These are phyloP conservation scores for Elaphomyces granulatus DNA, from an alignment of 495 filamentous ascomycete species.

Conservation along the genomic window DNA sequence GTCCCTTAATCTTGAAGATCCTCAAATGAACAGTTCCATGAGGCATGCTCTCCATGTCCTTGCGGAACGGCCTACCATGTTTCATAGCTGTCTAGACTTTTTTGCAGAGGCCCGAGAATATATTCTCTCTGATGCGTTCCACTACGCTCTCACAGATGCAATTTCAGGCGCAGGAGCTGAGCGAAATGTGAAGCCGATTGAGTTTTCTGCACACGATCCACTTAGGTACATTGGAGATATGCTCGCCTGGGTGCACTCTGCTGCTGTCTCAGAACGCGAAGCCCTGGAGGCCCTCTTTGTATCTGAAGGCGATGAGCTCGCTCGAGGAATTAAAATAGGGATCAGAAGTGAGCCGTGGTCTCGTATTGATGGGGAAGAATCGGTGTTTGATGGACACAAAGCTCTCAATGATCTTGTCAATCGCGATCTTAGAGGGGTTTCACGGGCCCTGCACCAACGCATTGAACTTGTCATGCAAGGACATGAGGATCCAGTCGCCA, in stretches of 20 bases:
- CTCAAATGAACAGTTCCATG: slow-evolving; percentile 77
- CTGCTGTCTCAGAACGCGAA: slow-evolving; percentile 84
- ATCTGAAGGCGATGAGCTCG: slow-evolving; percentile 81
- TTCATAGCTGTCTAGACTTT: slow-evolving; percentile 87
- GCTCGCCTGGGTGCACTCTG: slow-evolving; percentile 93
- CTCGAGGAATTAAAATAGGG: slow-evolving; percentile 70
- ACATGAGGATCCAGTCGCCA: slow-evolving; percentile 76
- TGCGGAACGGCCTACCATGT: slow-evolving; percentile 77
- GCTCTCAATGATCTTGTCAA: slow-evolving; percentile 81
- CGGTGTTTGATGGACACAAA: slow-evolving; percentile 63
- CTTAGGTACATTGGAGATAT: slow-evolving; percentile 92
- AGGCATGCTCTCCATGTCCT: slow-evolving; percentile 73
- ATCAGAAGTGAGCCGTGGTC: slow-evolving; percentile 82
- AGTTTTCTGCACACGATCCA: slow-evolving; percentile 82
- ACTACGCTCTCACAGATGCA: slow-evolving; percentile 72
- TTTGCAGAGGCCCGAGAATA: slow-evolving; percentile 86
- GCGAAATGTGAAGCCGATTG: slow-evolving; percentile 70
- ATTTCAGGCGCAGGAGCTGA: slow-evolving; percentile 30
- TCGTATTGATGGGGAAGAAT: slow-evolving; percentile 38
- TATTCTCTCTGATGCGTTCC: slow-evolving; percentile 79
- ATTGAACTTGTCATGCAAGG: slow-evolving; percentile 84
- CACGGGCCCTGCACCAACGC: slow-evolving; percentile 61
- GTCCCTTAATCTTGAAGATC: slow-evolving; percentile 82
- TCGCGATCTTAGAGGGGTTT: slow-evolving; percentile 66
- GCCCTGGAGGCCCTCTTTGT: slow-evolving; percentile 85